These are phyloP conservation scores for Pulveroboletus sp. DNA, from an alignment of 768 basidiomycete genomes.

Conservation along the genomic window DNA sequence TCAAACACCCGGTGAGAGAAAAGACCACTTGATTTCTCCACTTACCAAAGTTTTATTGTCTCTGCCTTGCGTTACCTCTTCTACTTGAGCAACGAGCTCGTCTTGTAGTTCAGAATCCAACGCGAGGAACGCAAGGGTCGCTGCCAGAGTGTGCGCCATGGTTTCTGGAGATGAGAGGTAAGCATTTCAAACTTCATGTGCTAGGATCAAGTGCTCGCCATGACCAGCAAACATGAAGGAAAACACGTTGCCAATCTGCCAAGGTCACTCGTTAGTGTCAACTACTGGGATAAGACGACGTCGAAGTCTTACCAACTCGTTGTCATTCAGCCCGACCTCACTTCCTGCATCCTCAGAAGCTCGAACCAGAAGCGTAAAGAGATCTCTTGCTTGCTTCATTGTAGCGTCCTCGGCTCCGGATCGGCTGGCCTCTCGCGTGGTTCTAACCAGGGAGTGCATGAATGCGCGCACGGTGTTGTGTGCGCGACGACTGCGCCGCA, in stretches of 20 bases:
- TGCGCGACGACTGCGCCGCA: slow-evolving; percentile 16
- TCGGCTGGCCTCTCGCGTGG: slow-evolving; percentile 9
- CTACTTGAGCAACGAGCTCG: slow-evolving; percentile 29
- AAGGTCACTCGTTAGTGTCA: neutral
- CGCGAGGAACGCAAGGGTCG: slow-evolving; percentile 30
- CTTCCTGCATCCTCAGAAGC: slow-evolving; percentile 20
- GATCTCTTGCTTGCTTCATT: slow-evolving; percentile 10
- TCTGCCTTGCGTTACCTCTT: slow-evolving; percentile 20
- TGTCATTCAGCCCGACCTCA: slow-evolving; percentile 11
- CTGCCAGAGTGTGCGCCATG: slow-evolving; percentile 31
- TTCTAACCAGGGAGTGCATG: slow-evolving; percentile 13
- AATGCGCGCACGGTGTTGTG: slow-evolving; percentile 21
- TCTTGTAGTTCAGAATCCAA: slow-evolving; percentile 29
- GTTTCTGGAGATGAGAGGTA: slow-evolving; percentile 24
- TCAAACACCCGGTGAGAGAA: neutral
- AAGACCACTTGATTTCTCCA: neutral
- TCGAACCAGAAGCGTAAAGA: slow-evolving; percentile 18
- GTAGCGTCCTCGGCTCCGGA: slow-evolving; percentile 1
- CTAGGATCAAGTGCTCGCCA: slow-evolving; percentile 30
- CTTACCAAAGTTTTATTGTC: slow-evolving; percentile 16
- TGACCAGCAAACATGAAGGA: slow-evolving; percentile 55
- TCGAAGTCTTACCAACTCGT: slow-evolving; percentile 15
- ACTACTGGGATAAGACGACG: neutral
- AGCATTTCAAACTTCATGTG: neutral
- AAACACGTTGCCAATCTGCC: slow-evolving; percentile 48